Evolutionary conservation across 108 stramenopile genomes (phyloP), one percentile per base, ranked within the genome.

Genomic region (Poteriospumella lacustris): DNA sequence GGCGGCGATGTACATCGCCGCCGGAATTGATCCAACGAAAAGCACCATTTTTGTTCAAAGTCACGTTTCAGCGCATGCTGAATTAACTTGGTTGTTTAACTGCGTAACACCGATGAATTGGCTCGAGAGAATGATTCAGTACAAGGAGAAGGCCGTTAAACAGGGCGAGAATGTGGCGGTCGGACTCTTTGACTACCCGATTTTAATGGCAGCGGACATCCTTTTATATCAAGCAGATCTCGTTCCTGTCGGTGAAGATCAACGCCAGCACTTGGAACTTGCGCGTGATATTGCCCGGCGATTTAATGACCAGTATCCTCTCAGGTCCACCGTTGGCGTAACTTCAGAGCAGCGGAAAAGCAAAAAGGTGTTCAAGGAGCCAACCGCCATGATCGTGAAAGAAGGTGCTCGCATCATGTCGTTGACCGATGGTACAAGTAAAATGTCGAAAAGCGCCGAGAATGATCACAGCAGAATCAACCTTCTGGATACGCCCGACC

Each of bases 111-210:
- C 99, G 9, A 92, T 99, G 91, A 93, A 91, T 69, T 96, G 97
- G 95, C 79, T 99, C 59, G 96, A 97, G 80, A 91, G 97, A 33
- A 99, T 99, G 99, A 99, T 98, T 62, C 99, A 99, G 87, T 99
- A 92, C 91, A 99, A 98, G 82, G 96, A 98, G 70, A 99, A 99
- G 89, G 83, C 94, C 1, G 88, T 87, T 78, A 99, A 96, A 75
- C 87, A 90, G 44, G 86, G 85, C 44, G 94, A 94, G 79, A 87
- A 90, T 31, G 94, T 94, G 38, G 94, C 92, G 0, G 90, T 90
- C 0, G 97, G 99, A 26, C 86, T 99, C 2, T 92, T 97, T 79
- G 88, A 92, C 58, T 99, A 99, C 80, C 99, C 99, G 9, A 89
- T 94, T 9, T 87, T 99, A 33, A 98, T 98, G 97, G 96, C 99